Evolutionary conservation across 2,329 filamentous ascomycete genomes (phyloP).

Genomic region (Exophiala oligosperma): DNA sequence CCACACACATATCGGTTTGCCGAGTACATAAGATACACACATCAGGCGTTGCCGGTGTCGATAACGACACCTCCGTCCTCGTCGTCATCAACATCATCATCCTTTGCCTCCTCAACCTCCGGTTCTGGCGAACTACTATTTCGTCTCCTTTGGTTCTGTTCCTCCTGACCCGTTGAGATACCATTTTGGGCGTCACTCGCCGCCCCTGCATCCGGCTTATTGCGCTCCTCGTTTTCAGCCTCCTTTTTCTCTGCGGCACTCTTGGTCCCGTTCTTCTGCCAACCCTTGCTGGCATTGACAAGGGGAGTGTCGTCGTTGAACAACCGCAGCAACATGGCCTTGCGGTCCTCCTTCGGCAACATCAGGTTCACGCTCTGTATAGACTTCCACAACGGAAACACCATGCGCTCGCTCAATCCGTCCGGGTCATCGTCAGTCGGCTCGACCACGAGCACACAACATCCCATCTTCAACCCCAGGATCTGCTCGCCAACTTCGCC

Average conservation of each 20-base stretch:
- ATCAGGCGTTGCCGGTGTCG: neutral
- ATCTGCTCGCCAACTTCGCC: conserved; percentile 87
- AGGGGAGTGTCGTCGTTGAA: conserved; percentile 88
- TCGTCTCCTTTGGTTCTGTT: neutral
- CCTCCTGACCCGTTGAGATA: neutral
- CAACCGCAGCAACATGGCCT: conserved; percentile 85
- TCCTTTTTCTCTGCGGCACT: neutral
- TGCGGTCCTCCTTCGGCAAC: conserved; percentile 95
- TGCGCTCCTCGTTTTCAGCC: neutral
- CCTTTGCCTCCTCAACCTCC: conserved; percentile 3
- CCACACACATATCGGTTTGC: no score
- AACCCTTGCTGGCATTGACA: conserved; percentile 57
- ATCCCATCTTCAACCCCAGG: conserved; percentile 79
- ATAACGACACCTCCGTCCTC: conserved; percentile 20
- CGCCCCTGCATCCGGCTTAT: conserved; percentile 2
- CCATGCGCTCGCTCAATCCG: conserved; percentile 73
- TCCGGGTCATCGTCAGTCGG: conserved; percentile 61
- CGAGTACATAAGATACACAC: neutral
- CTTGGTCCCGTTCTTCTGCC: conserved; percentile 5
- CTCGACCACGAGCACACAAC: conserved; percentile 84
- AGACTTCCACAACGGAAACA: conserved; percentile 91
- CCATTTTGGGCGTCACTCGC: neutral
- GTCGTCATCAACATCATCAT: conserved; percentile 14
- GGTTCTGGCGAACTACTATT: conserved; percentile 25
- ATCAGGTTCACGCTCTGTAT: conserved; percentile 91